Base-by-base conservation (phyloP, 1,139 yeast species). In the Kodamaea sp. region DNA sequence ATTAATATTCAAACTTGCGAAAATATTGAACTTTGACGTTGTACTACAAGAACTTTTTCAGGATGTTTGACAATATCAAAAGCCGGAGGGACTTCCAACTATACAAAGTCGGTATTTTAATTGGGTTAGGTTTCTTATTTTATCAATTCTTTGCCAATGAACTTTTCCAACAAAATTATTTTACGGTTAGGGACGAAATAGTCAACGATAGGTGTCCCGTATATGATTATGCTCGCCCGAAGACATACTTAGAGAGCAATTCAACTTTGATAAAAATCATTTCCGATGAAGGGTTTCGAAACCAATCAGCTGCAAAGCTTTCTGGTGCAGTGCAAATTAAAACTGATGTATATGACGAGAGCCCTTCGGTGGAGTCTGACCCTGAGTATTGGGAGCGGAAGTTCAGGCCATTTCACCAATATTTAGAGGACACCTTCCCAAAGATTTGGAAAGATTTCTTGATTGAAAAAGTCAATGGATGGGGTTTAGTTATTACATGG, bases 281-380 rank as follows among this genome's bases (percentile, higher is more conserved):
- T 22, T 13, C 24, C 3, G 44, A 42, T 31, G 43, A 60, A 8
- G 44, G 47, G 0, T 77, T 63, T 46, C 63, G 64, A 37, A 50
- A 61, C 12, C 32, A 50, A 3, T 66, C 80, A 0, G 66, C 73
- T 22, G 45, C 51, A 7, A 69, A 66, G 44, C 57, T 78, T 25
- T 55, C 73, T 3, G 76, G 74, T 8, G 80, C 87, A 2, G 66
- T 83, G 18, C 67, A 66, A 46, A 62, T 82, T 28, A 77, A 83
- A 11, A 81, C 90, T 4, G 78, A 76, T 46, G 71, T 76, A n/a
- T 76, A 62, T 42, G 94, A 84, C 52, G 64, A 63, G 9, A 58
- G 34, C 29, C 47, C 47, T 4, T 20, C 15, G 19, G 44, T 44
- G 15, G 32, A 27, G 9, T 41, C 35, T 9, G 43, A 46, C 10